phyloP scores from a whole-genome alignment of 2,329 filamentous ascomycete genomes.

The Westerdykella aurantiaca region DNA sequence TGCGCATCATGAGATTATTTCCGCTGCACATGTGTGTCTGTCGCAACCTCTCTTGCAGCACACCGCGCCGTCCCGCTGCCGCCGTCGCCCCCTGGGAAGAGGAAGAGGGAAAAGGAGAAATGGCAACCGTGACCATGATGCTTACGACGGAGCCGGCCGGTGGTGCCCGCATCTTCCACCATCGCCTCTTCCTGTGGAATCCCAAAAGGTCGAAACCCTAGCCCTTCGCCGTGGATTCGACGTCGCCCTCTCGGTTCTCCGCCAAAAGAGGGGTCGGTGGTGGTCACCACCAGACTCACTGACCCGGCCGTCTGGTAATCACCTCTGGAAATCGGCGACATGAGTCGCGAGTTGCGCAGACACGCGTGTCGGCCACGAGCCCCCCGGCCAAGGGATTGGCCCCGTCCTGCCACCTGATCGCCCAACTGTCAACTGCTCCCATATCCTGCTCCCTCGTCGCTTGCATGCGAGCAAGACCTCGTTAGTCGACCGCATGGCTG shows the following conservation, averaged over 20 bases:
- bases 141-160: too few species aligned
- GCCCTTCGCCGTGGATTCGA: too few species aligned
- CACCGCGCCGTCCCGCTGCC: constrained; percentile 22
- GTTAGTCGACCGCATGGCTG: constrained; percentile 8
- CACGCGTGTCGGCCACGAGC: constrained; percentile 1
- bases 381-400: neutral
- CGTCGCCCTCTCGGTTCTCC: too few species aligned
- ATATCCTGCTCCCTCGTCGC: constrained; percentile 8
- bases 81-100: neutral
- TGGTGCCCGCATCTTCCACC: too few species aligned
- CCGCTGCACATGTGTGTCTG: constrained; percentile 10
- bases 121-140: too few species aligned
- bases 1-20: too few species aligned
- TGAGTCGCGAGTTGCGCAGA: neutral
- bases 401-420: neutral
- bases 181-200: too few species aligned
- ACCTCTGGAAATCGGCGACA: neutral
- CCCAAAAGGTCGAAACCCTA: too few species aligned
- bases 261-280: too few species aligned
- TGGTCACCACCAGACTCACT: too few species aligned
- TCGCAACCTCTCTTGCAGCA: constrained; percentile 12
- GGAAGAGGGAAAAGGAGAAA: too few species aligned
- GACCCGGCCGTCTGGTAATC: neutral
- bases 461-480: constrained; percentile 13
- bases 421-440: neutral